Conservation (phyloP, 2,329 filamentous ascomycete species). For the Rhynchosporium secalis region DNA sequence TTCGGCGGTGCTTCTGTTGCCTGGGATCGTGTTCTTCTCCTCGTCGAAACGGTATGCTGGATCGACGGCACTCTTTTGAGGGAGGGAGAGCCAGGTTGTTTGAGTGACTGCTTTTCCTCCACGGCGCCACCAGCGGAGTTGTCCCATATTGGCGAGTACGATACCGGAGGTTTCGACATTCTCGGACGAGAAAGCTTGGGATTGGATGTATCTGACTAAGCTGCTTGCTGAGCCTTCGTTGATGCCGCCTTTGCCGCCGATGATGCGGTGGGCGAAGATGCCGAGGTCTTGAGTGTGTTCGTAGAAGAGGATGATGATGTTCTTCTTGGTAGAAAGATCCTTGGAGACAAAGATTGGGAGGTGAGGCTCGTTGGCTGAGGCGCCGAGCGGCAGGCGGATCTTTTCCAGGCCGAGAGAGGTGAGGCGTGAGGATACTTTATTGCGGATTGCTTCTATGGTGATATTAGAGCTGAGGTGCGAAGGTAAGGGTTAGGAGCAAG, state of each 20-base stretch:
- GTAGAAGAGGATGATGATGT: conserved; percentile 74
- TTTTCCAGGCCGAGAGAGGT: conserved; percentile 58
- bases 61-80: conserved; percentile 64
- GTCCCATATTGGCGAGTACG: conserved; percentile 75
- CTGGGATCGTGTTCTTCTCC: conserved; percentile 60
- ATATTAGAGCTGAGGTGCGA: conserved; percentile 11
- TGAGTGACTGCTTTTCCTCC: conserved; percentile 60
- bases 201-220: conserved; percentile 52
- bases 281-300: conserved; percentile 72
- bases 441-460: conserved; percentile 58
- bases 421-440: conserved; percentile 63
- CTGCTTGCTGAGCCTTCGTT: conserved; percentile 69
- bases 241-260: conserved; percentile 64
- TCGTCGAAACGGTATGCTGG: conserved; percentile 52
- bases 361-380: conserved; percentile 52
- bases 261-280: conserved; percentile 68
- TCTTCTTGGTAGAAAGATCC: conserved; percentile 55
- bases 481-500: background rate
- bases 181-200: conserved; percentile 20
- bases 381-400: conserved; percentile 60
- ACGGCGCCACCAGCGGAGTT: conserved; percentile 74
- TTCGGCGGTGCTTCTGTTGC: conserved; percentile 54
- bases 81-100: conserved; percentile 56
- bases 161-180: conserved; percentile 53
- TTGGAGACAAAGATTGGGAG: conserved; percentile 67